A percentile compares a stretch with the other conserved stretches of the same genome.
Evolutionary conservation across 139 green algal species (phyloP).

Genomic region (Picochlorum sp.): DNA sequence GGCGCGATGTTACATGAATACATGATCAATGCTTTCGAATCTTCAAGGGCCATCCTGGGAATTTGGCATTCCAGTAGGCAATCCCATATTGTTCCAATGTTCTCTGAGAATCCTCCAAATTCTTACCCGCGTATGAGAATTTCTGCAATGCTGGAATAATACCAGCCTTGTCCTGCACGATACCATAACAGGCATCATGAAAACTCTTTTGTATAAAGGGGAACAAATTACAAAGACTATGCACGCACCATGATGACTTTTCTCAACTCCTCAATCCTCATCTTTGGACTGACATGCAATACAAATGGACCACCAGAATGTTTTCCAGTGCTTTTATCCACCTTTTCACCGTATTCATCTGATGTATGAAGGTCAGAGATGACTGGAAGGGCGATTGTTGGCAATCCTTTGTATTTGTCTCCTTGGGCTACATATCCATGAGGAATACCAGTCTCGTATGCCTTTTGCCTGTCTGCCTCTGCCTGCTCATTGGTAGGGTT

Average conservation of each 20-base stretch:
- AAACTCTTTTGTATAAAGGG: background rate
- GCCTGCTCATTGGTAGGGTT: constrained; percentile 68
- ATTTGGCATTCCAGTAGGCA: constrained; percentile 77
- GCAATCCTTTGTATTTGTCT: constrained; percentile 47
- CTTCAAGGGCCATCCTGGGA: constrained; percentile 79
- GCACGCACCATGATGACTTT: constrained; percentile 54
- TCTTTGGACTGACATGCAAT: constrained; percentile 56
- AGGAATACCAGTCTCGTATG: constrained; percentile 67
- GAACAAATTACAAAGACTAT: no score
- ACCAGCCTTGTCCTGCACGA: constrained; percentile 55
- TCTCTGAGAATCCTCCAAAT: constrained; percentile 75
- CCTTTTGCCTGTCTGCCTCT: constrained; percentile 56
- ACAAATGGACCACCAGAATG: constrained; percentile 74
- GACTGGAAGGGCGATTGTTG: constrained; percentile 61
- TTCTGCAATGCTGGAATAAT: constrained; percentile 73
- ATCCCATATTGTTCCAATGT: constrained; percentile 88
- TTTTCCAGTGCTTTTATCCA: constrained; percentile 31
- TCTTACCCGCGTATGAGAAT: constrained; percentile 69
- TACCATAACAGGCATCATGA: background rate
- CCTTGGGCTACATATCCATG: constrained; percentile 67
- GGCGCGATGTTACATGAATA: no score
- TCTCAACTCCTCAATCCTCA: constrained; percentile 73
- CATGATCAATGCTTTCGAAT: constrained; percentile 42
- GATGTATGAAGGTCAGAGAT: constrained; percentile 66
- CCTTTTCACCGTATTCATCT: constrained; percentile 65